Evolutionary conservation across 331 rosid species (phyloP).

Genomic region (Phaseolus coccineus): DNA sequence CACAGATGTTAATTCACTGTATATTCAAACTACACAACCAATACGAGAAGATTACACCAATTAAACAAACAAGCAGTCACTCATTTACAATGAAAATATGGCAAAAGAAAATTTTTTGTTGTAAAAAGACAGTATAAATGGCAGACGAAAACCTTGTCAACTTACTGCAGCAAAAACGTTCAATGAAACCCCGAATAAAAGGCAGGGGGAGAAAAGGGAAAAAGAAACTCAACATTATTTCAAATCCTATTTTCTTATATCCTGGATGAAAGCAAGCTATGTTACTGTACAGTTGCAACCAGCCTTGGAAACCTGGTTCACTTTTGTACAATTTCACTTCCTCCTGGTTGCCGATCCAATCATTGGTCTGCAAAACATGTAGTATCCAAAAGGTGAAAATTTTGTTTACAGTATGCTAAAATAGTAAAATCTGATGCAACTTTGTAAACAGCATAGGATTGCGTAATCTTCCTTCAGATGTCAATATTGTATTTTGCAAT

Average conservation of each 20-base stretch:
- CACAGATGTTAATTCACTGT: slow-evolving; percentile 22
- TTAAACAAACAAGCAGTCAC: slow-evolving; percentile 48
- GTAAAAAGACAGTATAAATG: slow-evolving; percentile 24
- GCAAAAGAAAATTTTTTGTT: neutral
- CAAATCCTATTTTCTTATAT: slow-evolving; percentile 44
- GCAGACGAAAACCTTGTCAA: slow-evolving; percentile 40
- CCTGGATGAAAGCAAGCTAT: slow-evolving; percentile 49
- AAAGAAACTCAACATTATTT: slow-evolving; percentile 33
- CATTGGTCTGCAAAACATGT: slow-evolving; percentile 42
- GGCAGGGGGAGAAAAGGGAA: slow-evolving; percentile 24
- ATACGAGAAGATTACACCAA: slow-evolving; percentile 40
- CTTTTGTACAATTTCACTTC: slow-evolving; percentile 32
- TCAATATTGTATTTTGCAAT: slow-evolving; percentile 15
- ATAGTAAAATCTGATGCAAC: neutral
- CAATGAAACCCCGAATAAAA: slow-evolving; percentile 47
- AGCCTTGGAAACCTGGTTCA: slow-evolving; percentile 38
- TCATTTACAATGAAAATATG: slow-evolving; percentile 44
- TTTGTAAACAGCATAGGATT: slow-evolving; percentile 1
- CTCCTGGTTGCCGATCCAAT: slow-evolving; percentile 20
- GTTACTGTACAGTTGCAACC: slow-evolving; percentile 63
- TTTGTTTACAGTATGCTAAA: slow-evolving; percentile 2
- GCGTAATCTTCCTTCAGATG: neutral
- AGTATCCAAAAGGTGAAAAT: slow-evolving; percentile 29
- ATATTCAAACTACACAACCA: slow-evolving; percentile 37
- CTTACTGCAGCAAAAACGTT: slow-evolving; percentile 40